These are phyloP conservation scores for Ettlia oleoabundans DNA, from an alignment of 139 green algal species.

Conservation along the genomic window DNA sequence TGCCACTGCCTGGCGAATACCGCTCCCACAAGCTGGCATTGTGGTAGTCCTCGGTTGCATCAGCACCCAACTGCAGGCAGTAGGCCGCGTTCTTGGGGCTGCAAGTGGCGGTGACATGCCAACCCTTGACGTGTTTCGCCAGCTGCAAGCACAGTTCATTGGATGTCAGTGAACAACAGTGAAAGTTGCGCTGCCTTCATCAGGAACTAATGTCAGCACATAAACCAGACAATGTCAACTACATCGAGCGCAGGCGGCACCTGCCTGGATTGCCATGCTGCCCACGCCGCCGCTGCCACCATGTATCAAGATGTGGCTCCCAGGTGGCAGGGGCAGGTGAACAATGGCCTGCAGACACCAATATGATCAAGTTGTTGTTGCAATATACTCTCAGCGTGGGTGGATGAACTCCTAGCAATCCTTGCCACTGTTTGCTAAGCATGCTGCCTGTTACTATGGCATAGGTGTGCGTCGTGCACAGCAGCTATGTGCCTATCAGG, in stretches of 20 bases:
- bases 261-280: not conserved
- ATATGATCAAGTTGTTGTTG: no score
- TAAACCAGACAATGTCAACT: not conserved
- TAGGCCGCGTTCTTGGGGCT: conserved; percentile 14
- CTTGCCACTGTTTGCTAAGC: no score
- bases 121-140: conserved; percentile 4
- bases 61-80: conserved; percentile 29
- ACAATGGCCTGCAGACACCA: no score
- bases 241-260: not conserved
- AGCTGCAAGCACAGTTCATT: not conserved
- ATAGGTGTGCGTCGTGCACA: no score
- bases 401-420: no score
- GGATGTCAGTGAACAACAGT: no score
- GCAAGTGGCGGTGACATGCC: conserved; percentile 25
- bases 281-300: conserved; percentile 18
- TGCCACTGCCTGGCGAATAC: not conserved
- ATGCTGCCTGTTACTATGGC: no score
- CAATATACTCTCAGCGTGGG: no score
- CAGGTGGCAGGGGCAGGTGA: not conserved
- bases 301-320: conserved; percentile 12
- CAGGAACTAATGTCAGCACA: not conserved
- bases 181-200: not conserved
- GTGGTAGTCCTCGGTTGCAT: not conserved
- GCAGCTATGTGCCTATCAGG: no score
- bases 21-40: not conserved